Conservation (phyloP, 768 basidiomycete species). For the Rhizopogon sp. region DNA sequence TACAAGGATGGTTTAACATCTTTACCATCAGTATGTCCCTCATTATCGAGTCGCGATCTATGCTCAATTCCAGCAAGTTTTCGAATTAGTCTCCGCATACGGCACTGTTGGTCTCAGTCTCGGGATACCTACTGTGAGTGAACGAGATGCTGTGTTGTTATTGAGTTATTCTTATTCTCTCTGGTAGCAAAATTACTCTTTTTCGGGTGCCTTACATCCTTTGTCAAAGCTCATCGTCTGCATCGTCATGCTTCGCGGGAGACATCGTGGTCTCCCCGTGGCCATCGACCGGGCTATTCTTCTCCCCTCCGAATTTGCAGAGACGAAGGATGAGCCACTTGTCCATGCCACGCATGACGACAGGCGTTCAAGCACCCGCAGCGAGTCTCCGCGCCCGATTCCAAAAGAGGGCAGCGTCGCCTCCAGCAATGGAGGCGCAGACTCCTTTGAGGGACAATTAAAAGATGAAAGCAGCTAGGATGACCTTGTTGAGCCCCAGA, state of each 20-base stretch:
- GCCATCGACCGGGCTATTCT: slow-evolving; percentile 87
- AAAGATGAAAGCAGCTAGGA: not conserved
- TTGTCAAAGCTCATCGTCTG: slow-evolving; percentile 86
- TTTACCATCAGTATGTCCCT: slow-evolving; percentile 63
- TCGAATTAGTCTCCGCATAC: slow-evolving; percentile 85
- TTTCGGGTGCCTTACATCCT: slow-evolving; percentile 72
- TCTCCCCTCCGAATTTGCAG: slow-evolving; percentile 61
- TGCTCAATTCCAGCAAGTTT: slow-evolving; percentile 42
- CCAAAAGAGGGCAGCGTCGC: not conserved
- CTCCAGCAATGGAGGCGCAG: not conserved
- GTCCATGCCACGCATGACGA: slow-evolving; percentile 8
- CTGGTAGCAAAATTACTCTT: slow-evolving; percentile 69
- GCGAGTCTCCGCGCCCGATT: not conserved
- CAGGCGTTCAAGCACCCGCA: slow-evolving; percentile 3
- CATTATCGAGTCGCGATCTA: not conserved
- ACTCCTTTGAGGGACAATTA: not conserved
- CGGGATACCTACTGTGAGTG: slow-evolving; percentile 73
- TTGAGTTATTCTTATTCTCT: slow-evolving; percentile 1
- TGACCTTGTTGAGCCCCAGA: too few relatives aligned
- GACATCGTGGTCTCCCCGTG: slow-evolving; percentile 84
- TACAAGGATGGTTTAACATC: slow-evolving; percentile 74
- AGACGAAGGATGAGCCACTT: slow-evolving; percentile 13
- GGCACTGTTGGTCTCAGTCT: slow-evolving; percentile 87
- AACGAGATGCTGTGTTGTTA: not conserved
- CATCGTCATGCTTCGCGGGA: slow-evolving; percentile 89